Percentiles rank a stretch among this genome's conserved stretches.
Evolutionary conservation across 495 filamentous ascomycete species (phyloP).

Genomic region (Tuber calosporum): DNA sequence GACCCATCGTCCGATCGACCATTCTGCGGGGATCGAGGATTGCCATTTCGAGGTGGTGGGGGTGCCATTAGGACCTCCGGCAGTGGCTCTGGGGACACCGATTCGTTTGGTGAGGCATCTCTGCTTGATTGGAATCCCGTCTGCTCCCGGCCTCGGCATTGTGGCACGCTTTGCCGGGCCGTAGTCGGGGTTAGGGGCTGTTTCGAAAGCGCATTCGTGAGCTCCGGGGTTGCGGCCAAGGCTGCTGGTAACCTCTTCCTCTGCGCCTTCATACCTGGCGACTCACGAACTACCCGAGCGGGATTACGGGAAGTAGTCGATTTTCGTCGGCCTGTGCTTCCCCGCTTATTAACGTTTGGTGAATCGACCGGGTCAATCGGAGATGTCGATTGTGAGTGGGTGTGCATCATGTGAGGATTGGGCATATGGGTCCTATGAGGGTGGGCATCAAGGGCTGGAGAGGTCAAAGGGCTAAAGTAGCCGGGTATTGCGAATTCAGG

Average conservation of each 20-base stretch:
- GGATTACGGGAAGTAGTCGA: constrained; percentile 45
- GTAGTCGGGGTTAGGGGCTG: constrained; percentile 24
- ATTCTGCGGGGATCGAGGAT: constrained; percentile 31
- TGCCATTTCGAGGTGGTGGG: constrained; percentile 41
- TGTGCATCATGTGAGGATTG: constrained; percentile 35
- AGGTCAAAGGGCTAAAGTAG: constrained; percentile 89
- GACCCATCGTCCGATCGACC: constrained; percentile 11
- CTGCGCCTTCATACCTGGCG: constrained; percentile 76
- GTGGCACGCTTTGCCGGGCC: constrained; percentile 12
- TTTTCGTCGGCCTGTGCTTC: constrained; percentile 46
- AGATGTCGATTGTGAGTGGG: constrained; percentile 32
- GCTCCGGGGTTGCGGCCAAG: constrained; percentile 32
- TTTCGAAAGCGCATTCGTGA: constrained; percentile 26
- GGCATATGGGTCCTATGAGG: constrained; percentile 36
- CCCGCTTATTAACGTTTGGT: constrained; percentile 47
- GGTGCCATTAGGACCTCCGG: constrained; percentile 65
- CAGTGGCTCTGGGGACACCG: constrained; percentile 63
- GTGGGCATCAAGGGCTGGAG: constrained; percentile 62
- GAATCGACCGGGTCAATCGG: constrained; percentile 42
- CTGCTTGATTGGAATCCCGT: constrained; percentile 47
- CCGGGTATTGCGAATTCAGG: constrained; percentile 78
- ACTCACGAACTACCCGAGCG: constrained; percentile 57
- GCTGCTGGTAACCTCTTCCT: constrained; percentile 50
- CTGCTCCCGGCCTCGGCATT: constrained; percentile 11
- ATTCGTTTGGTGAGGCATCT: constrained; percentile 60